Evolutionary conservation across 768 basidiomycete species (phyloP).

Genomic region (Boletus pseudopeckii): DNA sequence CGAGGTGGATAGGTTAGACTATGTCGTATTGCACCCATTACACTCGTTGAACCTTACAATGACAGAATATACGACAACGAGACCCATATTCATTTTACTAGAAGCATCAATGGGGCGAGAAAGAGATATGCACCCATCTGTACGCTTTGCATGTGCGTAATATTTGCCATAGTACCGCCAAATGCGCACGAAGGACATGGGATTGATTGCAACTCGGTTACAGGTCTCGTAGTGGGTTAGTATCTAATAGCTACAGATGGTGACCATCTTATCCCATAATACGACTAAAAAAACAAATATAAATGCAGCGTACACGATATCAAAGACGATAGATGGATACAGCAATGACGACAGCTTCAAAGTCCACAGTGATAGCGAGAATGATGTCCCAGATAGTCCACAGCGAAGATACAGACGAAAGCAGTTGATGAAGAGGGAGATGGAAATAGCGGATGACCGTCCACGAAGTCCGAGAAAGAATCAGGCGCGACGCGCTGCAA

Average conservation of each 20-base stretch:
- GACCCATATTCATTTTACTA: no score
- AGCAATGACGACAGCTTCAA: constrained; percentile 1
- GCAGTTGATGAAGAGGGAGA: neutral
- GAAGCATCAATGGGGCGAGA: no score
- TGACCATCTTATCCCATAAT: neutral
- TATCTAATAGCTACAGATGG: constrained; percentile 6
- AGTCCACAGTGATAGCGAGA: constrained; percentile 9
- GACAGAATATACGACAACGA: no score
- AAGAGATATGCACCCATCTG: no score
- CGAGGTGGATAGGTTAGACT: no score
- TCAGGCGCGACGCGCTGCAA: neutral
- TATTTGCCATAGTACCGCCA: neutral
- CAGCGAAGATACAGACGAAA: constrained; percentile 12
- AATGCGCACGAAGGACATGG: neutral
- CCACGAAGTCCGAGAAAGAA: constrained; percentile 12
- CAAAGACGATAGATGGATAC: constrained; percentile 14
- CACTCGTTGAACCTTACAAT: no score
- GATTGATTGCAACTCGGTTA: neutral
- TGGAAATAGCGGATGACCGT: constrained; percentile 8
- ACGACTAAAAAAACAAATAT: neutral
- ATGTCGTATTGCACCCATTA: no score
- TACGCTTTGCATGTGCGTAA: no score
- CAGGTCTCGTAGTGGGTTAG: neutral
- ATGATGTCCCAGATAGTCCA: constrained; percentile 7
- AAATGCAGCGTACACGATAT: neutral